phyloP scores from a whole-genome alignment of 495 filamentous ascomycete genomes.

The Glarea lozoyensis region DNA sequence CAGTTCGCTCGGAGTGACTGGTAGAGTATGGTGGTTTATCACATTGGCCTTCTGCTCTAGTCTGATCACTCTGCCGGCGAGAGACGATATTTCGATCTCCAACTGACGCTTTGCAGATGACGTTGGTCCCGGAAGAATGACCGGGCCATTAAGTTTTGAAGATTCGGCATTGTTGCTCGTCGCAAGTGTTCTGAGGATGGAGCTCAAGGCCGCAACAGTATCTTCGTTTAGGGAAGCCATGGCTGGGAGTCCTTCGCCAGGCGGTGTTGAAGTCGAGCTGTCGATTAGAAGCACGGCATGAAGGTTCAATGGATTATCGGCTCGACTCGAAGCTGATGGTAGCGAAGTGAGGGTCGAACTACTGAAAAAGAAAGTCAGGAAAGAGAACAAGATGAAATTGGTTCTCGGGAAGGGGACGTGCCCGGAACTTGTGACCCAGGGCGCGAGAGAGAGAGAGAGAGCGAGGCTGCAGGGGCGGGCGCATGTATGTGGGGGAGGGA shows the following conservation, averaged over 20 bases:
- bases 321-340: too few species aligned
- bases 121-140: slow-evolving; percentile 52
- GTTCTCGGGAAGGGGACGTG: too few species aligned
- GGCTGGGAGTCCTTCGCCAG: background rate
- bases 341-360: too few species aligned
- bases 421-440: too few species aligned
- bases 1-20: slow-evolving; percentile 54
- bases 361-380: too few species aligned
- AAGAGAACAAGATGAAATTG: too few species aligned
- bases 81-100: slow-evolving; percentile 60
- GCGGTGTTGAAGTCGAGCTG: background rate
- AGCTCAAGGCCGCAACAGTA: slow-evolving; percentile 51
- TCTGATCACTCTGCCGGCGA: slow-evolving; percentile 57
- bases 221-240: background rate
- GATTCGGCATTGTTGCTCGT: slow-evolving; percentile 26
- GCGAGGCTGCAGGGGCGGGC: too few species aligned
- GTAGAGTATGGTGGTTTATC: slow-evolving; percentile 40
- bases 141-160: slow-evolving; percentile 2
- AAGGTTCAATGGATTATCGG: background rate
- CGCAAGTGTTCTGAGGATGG: slow-evolving; percentile 53
- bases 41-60: slow-evolving; percentile 58
- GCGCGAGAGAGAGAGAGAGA: too few species aligned
- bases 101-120: slow-evolving; percentile 56
- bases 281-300: background rate
- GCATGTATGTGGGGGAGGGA: too few species aligned